These are phyloP conservation scores for Usnea hakonensis DNA, from an alignment of 495 filamentous ascomycete species.

Conservation along the genomic window DNA sequence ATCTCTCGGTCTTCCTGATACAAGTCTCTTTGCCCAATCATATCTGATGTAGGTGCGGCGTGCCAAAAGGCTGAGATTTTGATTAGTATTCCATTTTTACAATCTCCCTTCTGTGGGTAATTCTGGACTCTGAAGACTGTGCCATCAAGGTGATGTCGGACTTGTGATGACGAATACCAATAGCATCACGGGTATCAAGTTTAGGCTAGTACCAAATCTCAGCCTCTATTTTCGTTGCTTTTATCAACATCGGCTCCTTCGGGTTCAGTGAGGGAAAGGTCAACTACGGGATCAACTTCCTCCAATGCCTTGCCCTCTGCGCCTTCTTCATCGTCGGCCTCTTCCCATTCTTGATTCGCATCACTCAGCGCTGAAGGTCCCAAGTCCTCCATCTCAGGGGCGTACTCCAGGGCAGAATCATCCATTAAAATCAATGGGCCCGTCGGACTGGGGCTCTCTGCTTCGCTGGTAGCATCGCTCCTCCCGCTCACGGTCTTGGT, in stretches of 20 bases:
- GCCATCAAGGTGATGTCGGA: background rate
- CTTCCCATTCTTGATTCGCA: background rate
- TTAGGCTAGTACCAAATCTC: background rate
- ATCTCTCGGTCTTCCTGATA: background rate
- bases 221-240: background rate
- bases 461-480: conserved; percentile 1
- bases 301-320: background rate
- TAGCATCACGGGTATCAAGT: background rate
- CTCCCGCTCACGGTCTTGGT: background rate
- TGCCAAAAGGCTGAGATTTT: background rate
- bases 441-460: background rate
- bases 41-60: background rate
- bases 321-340: background rate
- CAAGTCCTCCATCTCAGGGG: background rate
- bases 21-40: background rate
- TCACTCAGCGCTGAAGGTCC: background rate
- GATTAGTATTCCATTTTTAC: background rate
- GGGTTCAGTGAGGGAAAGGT: background rate
- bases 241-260: background rate
- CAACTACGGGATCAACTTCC: background rate
- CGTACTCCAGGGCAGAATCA: background rate
- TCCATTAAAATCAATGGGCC: background rate
- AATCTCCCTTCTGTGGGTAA: background rate
- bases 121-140: background rate
- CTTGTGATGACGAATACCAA: background rate